Evolutionary conservation across 225 moss, liverwort and hornwort species (phyloP).

Genomic region (Marchantia polymorpha): DNA sequence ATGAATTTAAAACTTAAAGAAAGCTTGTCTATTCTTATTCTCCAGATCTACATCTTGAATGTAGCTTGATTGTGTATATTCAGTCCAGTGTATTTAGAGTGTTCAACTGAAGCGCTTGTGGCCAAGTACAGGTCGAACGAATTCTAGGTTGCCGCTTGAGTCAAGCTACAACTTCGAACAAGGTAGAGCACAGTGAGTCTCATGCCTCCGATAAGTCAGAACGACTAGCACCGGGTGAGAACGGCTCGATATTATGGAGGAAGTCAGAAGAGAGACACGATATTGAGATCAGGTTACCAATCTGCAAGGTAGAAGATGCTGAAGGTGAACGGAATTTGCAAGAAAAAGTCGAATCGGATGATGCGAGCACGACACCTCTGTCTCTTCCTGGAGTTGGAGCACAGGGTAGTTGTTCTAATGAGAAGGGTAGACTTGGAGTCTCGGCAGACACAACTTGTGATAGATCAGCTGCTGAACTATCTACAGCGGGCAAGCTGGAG

Average conservation of each 20-base stretch:
- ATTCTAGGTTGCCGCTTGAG: constrained; percentile 82
- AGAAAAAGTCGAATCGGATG: constrained; percentile 8
- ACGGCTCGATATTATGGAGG: background rate
- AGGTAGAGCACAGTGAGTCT: constrained; percentile 11
- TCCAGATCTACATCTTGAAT: too few species aligned
- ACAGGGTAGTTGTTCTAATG: constrained; percentile 10
- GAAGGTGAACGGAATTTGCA: background rate
- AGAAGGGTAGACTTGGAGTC: background rate
- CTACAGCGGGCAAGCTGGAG: constrained; percentile 14
- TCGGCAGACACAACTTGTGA: background rate
- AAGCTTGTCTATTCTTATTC: too few species aligned
- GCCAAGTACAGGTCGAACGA: constrained; percentile 61
- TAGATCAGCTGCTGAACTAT: constrained; percentile 6
- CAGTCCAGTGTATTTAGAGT: background rate
- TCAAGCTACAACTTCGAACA: constrained; percentile 13
- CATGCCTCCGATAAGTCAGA: constrained; percentile 10
- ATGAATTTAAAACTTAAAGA: too few species aligned
- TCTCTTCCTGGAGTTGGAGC: constrained; percentile 3
- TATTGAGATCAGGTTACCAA: constrained; percentile 36
- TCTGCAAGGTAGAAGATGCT: constrained; percentile 26
- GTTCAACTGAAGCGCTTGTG: background rate
- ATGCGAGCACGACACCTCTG: constrained; percentile 14
- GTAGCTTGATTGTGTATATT: too few species aligned
- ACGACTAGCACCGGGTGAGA: background rate
- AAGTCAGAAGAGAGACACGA: constrained; percentile 27